Evolutionary conservation across 2,329 filamentous ascomycete species (phyloP), one percentile per base, ranked within the genome.

Genomic region (Clarireedia hainanense): DNA sequence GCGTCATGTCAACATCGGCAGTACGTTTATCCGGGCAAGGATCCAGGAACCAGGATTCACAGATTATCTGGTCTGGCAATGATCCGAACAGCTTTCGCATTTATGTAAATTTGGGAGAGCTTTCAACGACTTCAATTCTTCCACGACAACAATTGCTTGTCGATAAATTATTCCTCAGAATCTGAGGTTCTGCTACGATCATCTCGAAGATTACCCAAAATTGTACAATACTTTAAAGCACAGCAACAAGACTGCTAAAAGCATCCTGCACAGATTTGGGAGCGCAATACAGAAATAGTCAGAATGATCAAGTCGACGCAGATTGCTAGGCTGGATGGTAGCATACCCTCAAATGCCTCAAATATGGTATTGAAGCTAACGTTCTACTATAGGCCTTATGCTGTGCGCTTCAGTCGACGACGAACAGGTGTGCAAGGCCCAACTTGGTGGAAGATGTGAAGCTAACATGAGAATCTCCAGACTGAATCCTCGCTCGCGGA

Each of bases 361-460:
- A 4, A 14, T 34, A 34, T 34, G 4, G 6, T 39, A 39, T 23
- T 9, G 23, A 17, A 15, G 23, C 55, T 58, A 56, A 48, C 58
- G 55, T 50, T 50, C 53, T 6, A 55, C 27, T 52, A 59, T 57
- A 96, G 91, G 92, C 80, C 83, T 97, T 63, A 91, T 95, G 80
- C 83, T 99, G 64, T 92, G 91, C 69, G 92, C 92, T 58, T 96
- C 91, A 2, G 89, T 96, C 66, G 94, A 97, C 73, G 91, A 96
- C 71, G 88, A 90, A 68, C 83, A 88, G 75, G 84, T 86, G 68
- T 58, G 73, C 64, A 49, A 52, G 39, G 30, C 23, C 24, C n/a
- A 43, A 57, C 26, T 50, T 30, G 40, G 46, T 36, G 36, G 46
- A 36, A 17, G 15, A 34, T 30, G 37, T 37, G 39, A 47, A 36